Percentiles rank a stretch among this genome's conserved stretches.
Conservation (phyloP, 768 basidiomycete genomes). For the Rhizopogon vesiculosus region DNA sequence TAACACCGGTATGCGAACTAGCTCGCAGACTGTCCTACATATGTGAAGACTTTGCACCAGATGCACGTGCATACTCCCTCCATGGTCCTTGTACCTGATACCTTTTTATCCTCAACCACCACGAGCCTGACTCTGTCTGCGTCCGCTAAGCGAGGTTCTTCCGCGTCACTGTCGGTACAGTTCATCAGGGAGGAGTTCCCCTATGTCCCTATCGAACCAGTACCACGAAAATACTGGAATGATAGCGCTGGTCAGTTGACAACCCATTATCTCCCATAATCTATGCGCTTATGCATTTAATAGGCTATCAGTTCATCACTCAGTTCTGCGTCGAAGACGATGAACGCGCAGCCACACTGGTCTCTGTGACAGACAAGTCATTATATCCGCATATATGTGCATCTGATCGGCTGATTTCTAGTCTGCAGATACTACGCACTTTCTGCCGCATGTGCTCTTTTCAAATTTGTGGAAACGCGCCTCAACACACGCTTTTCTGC, state of each 20-base stretch:
- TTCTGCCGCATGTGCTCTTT: conserved; percentile 79
- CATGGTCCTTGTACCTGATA: conserved; percentile 78
- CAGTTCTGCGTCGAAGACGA: conserved; percentile 80
- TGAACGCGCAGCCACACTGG: conserved; percentile 72
- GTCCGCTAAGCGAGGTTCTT: conserved; percentile 38
- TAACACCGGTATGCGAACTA: conserved; percentile 23
- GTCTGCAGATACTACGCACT: conserved; percentile 77
- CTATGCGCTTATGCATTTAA: not conserved
- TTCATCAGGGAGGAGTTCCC: conserved; percentile 75
- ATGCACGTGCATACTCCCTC: conserved; percentile 73
- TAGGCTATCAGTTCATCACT: conserved; percentile 63
- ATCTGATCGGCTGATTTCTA: not conserved
- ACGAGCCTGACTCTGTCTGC: conserved; percentile 27
- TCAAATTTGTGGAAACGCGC: conserved; percentile 75
- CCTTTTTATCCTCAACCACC: conserved; percentile 62
- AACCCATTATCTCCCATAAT: not conserved
- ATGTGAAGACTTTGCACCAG: conserved; percentile 84
- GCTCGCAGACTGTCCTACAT: conserved; percentile 85
- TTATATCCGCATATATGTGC: conserved; percentile 29
- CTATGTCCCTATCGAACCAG: conserved; percentile 58
- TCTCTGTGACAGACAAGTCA: conserved; percentile 78
- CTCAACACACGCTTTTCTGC: conserved; percentile 68
- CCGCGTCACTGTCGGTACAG: conserved; percentile 60
- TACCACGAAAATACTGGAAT: conserved; percentile 82
- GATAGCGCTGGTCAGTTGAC: conserved; percentile 58